phyloP scores from a whole-genome alignment of 192 early-diverging fungal species.

The Phycomyces blakesleeanus region DNA sequence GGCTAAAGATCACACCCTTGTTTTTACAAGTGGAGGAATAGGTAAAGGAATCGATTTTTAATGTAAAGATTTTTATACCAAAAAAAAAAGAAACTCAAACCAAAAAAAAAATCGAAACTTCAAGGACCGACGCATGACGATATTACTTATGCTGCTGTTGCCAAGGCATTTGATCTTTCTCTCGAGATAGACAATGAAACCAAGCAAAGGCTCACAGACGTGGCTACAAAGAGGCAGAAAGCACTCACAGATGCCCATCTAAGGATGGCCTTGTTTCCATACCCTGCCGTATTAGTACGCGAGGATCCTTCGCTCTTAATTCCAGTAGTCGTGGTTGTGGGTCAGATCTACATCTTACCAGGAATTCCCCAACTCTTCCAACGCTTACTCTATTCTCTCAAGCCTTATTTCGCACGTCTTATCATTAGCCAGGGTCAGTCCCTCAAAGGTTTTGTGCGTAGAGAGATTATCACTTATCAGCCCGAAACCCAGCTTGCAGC shows the following conservation, averaged over 20 bases:
- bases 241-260: constrained; percentile 35
- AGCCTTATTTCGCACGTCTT: constrained; percentile 12
- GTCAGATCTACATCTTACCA: constrained; percentile 65
- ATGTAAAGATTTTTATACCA: neutral
- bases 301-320: constrained; percentile 55
- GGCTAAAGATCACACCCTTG: constrained; percentile 44
- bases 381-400: constrained; percentile 31
- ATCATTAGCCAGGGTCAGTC: neutral
- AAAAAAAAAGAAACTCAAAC: neutral
- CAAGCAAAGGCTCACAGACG: constrained; percentile 41
- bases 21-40: constrained; percentile 74
- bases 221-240: constrained; percentile 14
- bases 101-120: neutral
- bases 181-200: constrained; percentile 51
- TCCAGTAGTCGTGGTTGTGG: constrained; percentile 59
- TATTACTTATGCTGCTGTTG: constrained; percentile 66
- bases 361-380: constrained; percentile 66
- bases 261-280: constrained; percentile 67
- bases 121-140: constrained; percentile 62
- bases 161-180: constrained; percentile 48
- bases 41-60: constrained; percentile 31
- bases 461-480: constrained; percentile 42
- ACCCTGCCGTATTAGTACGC: constrained; percentile 29
- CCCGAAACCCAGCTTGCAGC: constrained; percentile 43
- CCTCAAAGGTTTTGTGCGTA: constrained; percentile 31